Conservation (phyloP, 2,329 filamentous ascomycete species). For the Sporothrix schenckii region DNA sequence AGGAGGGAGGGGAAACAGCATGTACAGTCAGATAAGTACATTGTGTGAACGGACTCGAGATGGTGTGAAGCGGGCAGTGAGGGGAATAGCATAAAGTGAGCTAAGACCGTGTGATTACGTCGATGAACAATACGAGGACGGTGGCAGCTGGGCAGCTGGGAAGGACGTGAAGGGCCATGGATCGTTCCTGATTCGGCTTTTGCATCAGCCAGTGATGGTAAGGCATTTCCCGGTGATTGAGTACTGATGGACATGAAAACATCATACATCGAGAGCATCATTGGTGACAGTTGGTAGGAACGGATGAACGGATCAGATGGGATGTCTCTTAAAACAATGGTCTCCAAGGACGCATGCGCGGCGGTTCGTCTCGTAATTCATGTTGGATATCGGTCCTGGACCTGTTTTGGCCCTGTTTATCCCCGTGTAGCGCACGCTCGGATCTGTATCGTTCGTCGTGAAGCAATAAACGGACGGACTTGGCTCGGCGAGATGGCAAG, state of each 20-base stretch:
- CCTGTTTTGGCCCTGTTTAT: neutral
- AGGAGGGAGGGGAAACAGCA: constrained; percentile 15
- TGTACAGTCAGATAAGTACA: neutral
- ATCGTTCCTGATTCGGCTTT: constrained; percentile 13
- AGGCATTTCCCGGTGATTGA: neutral
- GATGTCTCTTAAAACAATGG: neutral
- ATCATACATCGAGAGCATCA: neutral
- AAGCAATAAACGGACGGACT: constrained; percentile 27
- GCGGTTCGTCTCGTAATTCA: neutral
- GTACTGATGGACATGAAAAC: neutral
- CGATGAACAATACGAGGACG: neutral
- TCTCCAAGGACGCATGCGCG: neutral
- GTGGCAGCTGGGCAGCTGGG: neutral
- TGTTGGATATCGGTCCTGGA: neutral
- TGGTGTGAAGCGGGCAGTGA: constrained; percentile 15
- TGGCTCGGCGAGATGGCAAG: constrained; percentile 19
- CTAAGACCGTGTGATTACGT: neutral
- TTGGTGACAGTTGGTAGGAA: neutral
- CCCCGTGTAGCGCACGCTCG: neutral
- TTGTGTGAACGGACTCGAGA: neutral
- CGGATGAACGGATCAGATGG: neutral
- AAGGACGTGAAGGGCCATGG: neutral
- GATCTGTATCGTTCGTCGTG: neutral
- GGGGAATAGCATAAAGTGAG: neutral
- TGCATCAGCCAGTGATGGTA: constrained; percentile 11